These are phyloP conservation scores for Hyaloperonospora brassicae DNA, from an alignment of 352 stramenopile species.

Conservation along the genomic window DNA sequence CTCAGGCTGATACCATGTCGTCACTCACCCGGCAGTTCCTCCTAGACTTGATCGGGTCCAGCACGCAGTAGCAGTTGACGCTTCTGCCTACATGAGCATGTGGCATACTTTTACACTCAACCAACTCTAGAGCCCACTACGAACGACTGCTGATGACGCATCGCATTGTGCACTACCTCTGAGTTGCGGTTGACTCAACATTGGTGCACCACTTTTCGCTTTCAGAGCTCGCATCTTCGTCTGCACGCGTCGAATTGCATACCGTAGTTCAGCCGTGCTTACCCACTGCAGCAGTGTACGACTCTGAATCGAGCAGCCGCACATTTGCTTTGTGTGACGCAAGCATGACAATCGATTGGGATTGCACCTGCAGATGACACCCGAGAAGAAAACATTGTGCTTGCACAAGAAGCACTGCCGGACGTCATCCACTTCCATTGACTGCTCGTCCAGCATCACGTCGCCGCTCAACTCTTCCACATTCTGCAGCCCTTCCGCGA, in stretches of 20 bases:
- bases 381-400: constrained; percentile 79
- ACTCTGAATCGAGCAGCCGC: constrained; percentile 42
- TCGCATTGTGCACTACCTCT: not conserved
- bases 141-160: not conserved
- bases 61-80: no score
- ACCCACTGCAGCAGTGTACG: constrained; percentile 66
- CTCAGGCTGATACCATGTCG: no score
- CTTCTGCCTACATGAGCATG: no score
- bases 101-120: no score
- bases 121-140: not conserved
- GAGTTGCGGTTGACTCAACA: not conserved
- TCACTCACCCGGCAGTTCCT: no score
- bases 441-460: constrained; percentile 63
- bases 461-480: constrained; percentile 55
- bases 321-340: constrained; percentile 59
- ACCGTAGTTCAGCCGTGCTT: constrained; percentile 46
- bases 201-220: constrained; percentile 1
- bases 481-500: constrained; percentile 34
- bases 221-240: constrained; percentile 45
- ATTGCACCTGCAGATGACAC: constrained; percentile 60
- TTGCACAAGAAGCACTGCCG: constrained; percentile 62
- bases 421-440: constrained; percentile 64
- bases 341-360: constrained; percentile 51
- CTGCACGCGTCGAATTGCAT: constrained; percentile 63
- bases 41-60: no score